Base-by-base conservation (phyloP, 164 flowering plant species). In the Warburgia ugandensis region DNA sequence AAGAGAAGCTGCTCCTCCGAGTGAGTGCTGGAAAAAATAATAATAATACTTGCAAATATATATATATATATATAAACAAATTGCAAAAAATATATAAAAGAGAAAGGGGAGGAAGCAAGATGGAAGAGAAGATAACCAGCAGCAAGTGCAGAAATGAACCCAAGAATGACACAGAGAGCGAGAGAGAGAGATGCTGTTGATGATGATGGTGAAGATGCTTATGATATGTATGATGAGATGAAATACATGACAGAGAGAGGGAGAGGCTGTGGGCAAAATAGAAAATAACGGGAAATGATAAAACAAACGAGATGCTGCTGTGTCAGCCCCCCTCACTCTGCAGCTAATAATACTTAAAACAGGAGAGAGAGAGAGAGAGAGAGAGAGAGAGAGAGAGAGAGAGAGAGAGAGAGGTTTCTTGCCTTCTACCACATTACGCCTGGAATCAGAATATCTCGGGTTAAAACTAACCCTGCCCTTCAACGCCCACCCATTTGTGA, bases 271-370 rank as follows among this genome's bases (percentile, higher is more conserved):
- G 52, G 21, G 33, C n/a, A 21, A 61, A 63, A 68, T 62, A 55
- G 55, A 50, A 53, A 55, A 54, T 52, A 43, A 20, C 45, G 37
- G 41, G 37, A 47, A 55, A 54, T 40, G 60, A 70, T 32, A 60
- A 66, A 74, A 68, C 64, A 66, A 62, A 63, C 42, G 50, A 64
- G 70, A 67, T 72, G 79, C 65, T 75, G 70, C 63, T 73, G 60
- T 70, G 75, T 73, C 81, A 68, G 68, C 66, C 44, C 67, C 21
- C 20, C 74, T 70, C 64, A 66, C 77, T 70, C 73, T 68, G 76
- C 67, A 61, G 72, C 76, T 70, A 71, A 68, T 70, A 73, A 68
- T 73, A 73, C 73, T 66, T 68, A 65, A 70, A 70, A 65, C 59
- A 40, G 41, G 43, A 29, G n/a, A n/a, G n/a, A n/a, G n/a, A n/a